These are phyloP conservation scores for Stygiomarasmius scandens DNA, from an alignment of 1,284 basidiomycete species.

Conservation along the genomic window DNA sequence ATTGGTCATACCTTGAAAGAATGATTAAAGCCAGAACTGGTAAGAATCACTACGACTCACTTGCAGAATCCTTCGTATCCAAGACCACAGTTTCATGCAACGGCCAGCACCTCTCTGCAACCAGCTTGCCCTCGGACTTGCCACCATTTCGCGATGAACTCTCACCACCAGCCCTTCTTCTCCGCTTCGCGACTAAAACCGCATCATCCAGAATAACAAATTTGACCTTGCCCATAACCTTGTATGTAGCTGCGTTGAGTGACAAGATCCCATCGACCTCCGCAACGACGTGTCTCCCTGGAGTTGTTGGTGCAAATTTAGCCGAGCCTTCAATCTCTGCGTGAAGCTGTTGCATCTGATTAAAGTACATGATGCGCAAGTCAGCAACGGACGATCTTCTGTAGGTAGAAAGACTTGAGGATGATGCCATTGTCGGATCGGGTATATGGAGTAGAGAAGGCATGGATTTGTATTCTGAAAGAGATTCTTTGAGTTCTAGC, in stretches of 20 bases:
- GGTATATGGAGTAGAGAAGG: slow-evolving; percentile 91
- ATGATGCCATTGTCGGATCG: slow-evolving; percentile 65
- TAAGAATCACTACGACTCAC: slow-evolving; percentile 47
- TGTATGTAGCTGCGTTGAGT: slow-evolving; percentile 95
- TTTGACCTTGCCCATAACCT: slow-evolving; percentile 83
- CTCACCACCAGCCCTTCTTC: slow-evolving; percentile 46
- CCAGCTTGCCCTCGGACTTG: slow-evolving; percentile 63
- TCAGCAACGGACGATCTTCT: slow-evolving; percentile 91
- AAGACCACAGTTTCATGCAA: slow-evolving; percentile 91
- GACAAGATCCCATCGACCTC: slow-evolving; percentile 87
- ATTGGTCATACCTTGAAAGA: slow-evolving; percentile 78
- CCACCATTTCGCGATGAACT: slow-evolving; percentile 33
- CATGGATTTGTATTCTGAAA: slow-evolving; percentile 95
- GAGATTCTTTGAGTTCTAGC: slow-evolving; percentile 92
- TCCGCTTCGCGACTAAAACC: slow-evolving; percentile 78
- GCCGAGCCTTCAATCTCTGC: slow-evolving; percentile 94
- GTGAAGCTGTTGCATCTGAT: slow-evolving; percentile 92
- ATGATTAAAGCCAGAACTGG: slow-evolving; percentile 1
- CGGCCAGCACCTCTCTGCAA: slow-evolving; percentile 92
- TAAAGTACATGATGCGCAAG: slow-evolving; percentile 90
- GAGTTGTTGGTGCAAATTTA: slow-evolving; percentile 89
- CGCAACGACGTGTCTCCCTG: slow-evolving; percentile 88
- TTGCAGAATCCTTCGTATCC: slow-evolving; percentile 92
- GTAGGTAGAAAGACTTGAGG: slow-evolving; percentile 49
- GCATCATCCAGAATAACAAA: slow-evolving; percentile 93